A percentile compares a stretch with the other conserved stretches of the same genome.
These are phyloP conservation scores for Corylus americana DNA, from an alignment of 306 rosid species.

Conservation along the genomic window DNA sequence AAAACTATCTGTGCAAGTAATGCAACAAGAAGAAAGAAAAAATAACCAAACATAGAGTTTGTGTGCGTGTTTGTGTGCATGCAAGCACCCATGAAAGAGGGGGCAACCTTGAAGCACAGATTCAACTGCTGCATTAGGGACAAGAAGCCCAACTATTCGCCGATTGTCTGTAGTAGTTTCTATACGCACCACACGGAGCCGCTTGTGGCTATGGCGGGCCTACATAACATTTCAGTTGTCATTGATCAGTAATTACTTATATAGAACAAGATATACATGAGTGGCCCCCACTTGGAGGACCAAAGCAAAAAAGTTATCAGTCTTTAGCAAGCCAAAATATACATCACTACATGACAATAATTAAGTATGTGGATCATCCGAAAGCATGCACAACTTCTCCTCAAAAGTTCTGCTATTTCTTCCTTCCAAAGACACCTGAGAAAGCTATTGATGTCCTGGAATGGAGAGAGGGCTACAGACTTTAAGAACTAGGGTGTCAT, in stretches of 20 bases:
- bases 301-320: not conserved
- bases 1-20: not conserved
- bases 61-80: slow-evolving; percentile 4
- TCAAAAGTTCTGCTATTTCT: not conserved
- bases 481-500: not conserved
- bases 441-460: not conserved
- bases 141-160: slow-evolving; percentile 90
- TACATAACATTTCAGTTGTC: slow-evolving; percentile 25
- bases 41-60: not conserved
- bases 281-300: not conserved
- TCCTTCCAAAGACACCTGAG: not conserved
- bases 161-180: slow-evolving; percentile 76
- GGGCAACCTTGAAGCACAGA: slow-evolving; percentile 81
- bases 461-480: not conserved
- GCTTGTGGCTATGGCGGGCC: slow-evolving; percentile 91
- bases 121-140: slow-evolving; percentile 94
- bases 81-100: slow-evolving; percentile 23
- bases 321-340: not conserved
- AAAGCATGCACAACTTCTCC: not conserved
- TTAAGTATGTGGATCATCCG: not conserved
- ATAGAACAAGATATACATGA: not conserved
- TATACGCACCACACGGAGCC: slow-evolving; percentile 88
- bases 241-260: not conserved
- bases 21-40: not conserved
- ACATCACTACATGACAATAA: not conserved